Evolutionary conservation across 2,329 filamentous ascomycete genomes (phyloP).

Genomic region (Monosporascus sp.): DNA sequence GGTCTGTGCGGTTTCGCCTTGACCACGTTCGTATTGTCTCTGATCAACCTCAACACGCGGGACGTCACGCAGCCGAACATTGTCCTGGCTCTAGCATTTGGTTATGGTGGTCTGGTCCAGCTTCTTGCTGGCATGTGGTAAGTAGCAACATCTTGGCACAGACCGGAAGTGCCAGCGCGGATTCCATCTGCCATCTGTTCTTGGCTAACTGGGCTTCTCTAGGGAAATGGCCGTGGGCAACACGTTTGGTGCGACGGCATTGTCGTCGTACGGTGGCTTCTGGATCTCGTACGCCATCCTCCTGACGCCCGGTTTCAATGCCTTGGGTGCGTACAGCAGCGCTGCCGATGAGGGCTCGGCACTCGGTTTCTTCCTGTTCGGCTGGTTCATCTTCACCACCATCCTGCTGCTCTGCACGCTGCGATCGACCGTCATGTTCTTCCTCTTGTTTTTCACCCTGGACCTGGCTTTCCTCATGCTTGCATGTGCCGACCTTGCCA

Average conservation of each 20-base stretch:
- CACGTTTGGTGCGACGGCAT: conserved; percentile 76
- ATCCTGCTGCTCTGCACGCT: conserved; percentile 70
- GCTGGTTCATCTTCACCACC: conserved; percentile 84
- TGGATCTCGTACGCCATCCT: conserved; percentile 74
- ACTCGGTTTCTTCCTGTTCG: conserved; percentile 68
- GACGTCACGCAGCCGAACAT: conserved; percentile 58
- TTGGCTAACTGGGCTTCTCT: conserved; percentile 4
- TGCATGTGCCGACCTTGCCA: conserved; percentile 55
- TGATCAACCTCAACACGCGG: conserved; percentile 64
- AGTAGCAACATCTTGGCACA: conserved; percentile 25
- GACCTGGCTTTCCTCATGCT: conserved; percentile 73
- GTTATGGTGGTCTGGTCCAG: conserved; percentile 74
- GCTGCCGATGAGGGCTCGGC: conserved; percentile 49
- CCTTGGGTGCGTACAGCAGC: conserved; percentile 43
- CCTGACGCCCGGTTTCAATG: conserved; percentile 61
- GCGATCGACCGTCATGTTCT: conserved; percentile 73
- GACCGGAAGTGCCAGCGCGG: background rate
- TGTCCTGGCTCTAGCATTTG: conserved; percentile 63
- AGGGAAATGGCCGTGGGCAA: conserved; percentile 87
- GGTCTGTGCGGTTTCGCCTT: conserved; percentile 75
- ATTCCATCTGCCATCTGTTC: background rate
- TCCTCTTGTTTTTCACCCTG: conserved; percentile 69
- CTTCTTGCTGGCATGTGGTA: conserved; percentile 84
- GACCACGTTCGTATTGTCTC: conserved; percentile 74
- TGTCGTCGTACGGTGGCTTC: conserved; percentile 80